Evolutionary conservation across 1,284 basidiomycete genomes (phyloP).

Genomic region (Lignosus rhinocerotis): DNA sequence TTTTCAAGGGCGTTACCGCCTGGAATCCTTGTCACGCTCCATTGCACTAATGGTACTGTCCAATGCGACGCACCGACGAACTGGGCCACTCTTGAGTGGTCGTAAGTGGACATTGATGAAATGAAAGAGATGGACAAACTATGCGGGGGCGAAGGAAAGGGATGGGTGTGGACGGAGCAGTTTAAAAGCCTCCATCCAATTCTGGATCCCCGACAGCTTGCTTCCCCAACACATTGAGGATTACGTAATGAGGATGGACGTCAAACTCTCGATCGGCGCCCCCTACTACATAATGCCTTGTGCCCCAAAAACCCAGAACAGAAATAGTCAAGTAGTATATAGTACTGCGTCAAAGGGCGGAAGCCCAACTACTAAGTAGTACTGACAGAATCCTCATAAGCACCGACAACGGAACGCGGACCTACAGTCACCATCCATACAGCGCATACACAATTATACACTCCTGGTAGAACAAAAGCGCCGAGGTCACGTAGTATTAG

Average conservation of each 20-base stretch:
- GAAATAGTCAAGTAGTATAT: no score
- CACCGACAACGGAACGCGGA: no score
- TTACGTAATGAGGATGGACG: slow-evolving; percentile 20
- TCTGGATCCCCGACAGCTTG: slow-evolving; percentile 14
- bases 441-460: no score
- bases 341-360: no score
- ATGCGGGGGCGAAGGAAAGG: slow-evolving; percentile 6
- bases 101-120: slow-evolving; percentile 61
- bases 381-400: no score
- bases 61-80: slow-evolving; percentile 69
- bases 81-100: slow-evolving; percentile 80
- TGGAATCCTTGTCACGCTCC: slow-evolving; percentile 35
- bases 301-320: no score
- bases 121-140: slow-evolving; percentile 1
- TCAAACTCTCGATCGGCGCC: slow-evolving; percentile 13
- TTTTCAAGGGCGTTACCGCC: slow-evolving; percentile 91
- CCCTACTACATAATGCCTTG: not conserved
- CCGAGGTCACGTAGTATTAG: no score
- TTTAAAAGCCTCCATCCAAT: slow-evolving; percentile 6
- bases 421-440: no score
- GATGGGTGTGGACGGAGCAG: slow-evolving; percentile 12
- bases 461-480: no score
- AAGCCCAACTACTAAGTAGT: no score
- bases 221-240: slow-evolving; percentile 24
- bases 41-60: not conserved